These are phyloP conservation scores for Stagonosporopsis cucurbitacearum DNA, from an alignment of 2,329 filamentous ascomycete species.

Conservation along the genomic window DNA sequence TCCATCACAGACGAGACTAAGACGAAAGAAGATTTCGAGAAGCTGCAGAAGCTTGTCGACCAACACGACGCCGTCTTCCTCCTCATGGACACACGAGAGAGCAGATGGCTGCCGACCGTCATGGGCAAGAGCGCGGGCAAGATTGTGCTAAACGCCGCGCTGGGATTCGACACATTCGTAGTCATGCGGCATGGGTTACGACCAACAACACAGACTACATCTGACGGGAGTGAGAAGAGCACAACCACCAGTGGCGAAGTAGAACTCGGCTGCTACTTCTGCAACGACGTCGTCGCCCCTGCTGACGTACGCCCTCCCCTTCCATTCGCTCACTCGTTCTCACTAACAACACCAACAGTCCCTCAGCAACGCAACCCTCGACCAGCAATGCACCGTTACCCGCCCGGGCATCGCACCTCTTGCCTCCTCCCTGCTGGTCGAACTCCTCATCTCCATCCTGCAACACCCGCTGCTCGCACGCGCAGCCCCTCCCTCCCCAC, in stretches of 20 bases:
- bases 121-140: conserved; percentile 94
- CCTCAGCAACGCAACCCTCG: conserved; percentile 90
- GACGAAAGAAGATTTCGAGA: conserved; percentile 76
- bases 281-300: conserved; percentile 95
- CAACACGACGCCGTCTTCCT: conserved; percentile 92
- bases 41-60: conserved; percentile 75
- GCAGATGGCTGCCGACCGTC: conserved; percentile 91
- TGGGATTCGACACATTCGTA: conserved; percentile 96
- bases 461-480: conserved; percentile 65
- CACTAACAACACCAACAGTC: conserved; percentile 62
- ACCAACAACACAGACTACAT: conserved; percentile 38
- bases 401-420: conserved; percentile 91
- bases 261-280: conserved; percentile 94
- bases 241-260: conserved; percentile 52
- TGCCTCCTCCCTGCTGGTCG: conserved; percentile 88
- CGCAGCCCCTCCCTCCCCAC: conserved; percentile 30
- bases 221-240: too few species aligned
- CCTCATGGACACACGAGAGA: conserved; percentile 96
- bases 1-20: conserved; percentile 76
- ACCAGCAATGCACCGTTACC: conserved; percentile 98
- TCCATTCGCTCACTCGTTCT: too few species aligned
- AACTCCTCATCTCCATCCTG: conserved; percentile 83
- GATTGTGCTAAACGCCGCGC: conserved; percentile 93
- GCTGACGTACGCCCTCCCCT: conserved; percentile 73
- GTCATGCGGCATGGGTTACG: conserved; percentile 93